Evolutionary conservation across 805 yeast species (phyloP).

Genomic region (Blastobotrys attinorum): DNA sequence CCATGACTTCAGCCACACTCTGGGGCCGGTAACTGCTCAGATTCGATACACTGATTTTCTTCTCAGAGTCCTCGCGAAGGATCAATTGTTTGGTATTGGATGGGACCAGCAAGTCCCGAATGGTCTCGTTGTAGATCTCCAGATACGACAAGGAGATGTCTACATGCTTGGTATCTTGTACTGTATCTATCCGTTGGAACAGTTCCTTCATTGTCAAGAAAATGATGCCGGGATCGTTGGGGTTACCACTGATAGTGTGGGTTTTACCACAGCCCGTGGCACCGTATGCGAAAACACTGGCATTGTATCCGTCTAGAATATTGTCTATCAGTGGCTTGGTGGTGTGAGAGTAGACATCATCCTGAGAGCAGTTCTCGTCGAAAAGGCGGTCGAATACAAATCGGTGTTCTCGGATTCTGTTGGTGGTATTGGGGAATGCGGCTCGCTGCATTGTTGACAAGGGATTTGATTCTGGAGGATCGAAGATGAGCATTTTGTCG

Average conservation of each 20-base stretch:
- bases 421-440: slow-evolving; percentile 30
- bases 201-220: slow-evolving; percentile 72
- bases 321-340: slow-evolving; percentile 66
- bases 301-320: slow-evolving; percentile 76
- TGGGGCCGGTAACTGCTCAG: slow-evolving; percentile 54
- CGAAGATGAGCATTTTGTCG: slow-evolving; percentile 78
- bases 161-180: slow-evolving; percentile 45
- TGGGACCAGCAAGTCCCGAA: slow-evolving; percentile 68
- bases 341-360: slow-evolving; percentile 57
- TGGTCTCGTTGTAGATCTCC: slow-evolving; percentile 88
- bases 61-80: slow-evolving; percentile 64
- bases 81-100: slow-evolving; percentile 29
- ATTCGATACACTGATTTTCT: slow-evolving; percentile 63
- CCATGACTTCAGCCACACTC: slow-evolving; percentile 38
- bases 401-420: slow-evolving; percentile 58
- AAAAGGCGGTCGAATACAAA: slow-evolving; percentile 79
- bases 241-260: slow-evolving; percentile 75
- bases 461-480: slow-evolving; percentile 71
- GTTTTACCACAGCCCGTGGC: slow-evolving; percentile 98
- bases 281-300: slow-evolving; percentile 93
- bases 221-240: slow-evolving; percentile 69
- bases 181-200: slow-evolving; percentile 50
- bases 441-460: slow-evolving; percentile 40
- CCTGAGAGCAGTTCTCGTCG: slow-evolving; percentile 57
- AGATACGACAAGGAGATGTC: slow-evolving; percentile 59